Percentiles rank a stretch among this genome's conserved stretches.
Evolutionary conservation across 2,329 filamentous ascomycete genomes (phyloP).

Genomic region (Fusarium nelsonii): DNA sequence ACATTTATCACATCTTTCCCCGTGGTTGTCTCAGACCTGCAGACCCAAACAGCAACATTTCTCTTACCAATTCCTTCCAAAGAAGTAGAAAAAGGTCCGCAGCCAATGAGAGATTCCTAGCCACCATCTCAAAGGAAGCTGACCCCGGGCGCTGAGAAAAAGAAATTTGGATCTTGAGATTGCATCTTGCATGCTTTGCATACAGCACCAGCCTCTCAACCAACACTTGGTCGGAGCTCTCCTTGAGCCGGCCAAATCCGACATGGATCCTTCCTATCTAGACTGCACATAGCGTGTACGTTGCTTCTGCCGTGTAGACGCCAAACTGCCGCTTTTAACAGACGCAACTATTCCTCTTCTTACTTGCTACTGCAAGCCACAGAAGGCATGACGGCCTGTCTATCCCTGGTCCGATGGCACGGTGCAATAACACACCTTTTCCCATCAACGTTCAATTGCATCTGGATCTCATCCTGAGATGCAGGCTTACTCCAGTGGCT

Average conservation of each 20-base stretch:
- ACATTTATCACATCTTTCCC: conserved; percentile 13
- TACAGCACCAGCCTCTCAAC: conserved; percentile 3
- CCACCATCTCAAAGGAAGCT: neutral
- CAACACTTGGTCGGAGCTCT: conserved; percentile 22
- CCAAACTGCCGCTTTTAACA: conserved; percentile 17
- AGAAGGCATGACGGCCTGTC: conserved; percentile 8
- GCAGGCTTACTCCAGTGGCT: neutral
- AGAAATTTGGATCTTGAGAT: conserved; percentile 31
- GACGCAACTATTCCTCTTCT: conserved; percentile 7
- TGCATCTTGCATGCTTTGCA: conserved; percentile 28
- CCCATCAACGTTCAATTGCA: neutral
- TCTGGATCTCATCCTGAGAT: neutral
- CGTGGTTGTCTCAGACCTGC: conserved; percentile 40
- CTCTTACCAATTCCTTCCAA: conserved; percentile 12
- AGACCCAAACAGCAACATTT: conserved; percentile 31
- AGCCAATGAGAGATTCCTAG: neutral
- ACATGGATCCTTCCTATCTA: conserved; percentile 4
- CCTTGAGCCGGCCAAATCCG: conserved; percentile 34
- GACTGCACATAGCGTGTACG: neutral
- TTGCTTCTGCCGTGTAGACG: conserved; percentile 10
- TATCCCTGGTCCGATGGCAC: conserved; percentile 26
- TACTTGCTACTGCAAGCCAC: conserved; percentile 45
- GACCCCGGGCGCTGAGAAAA: conserved; percentile 16
- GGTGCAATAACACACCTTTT: conserved; percentile 24
- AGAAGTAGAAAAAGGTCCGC: neutral